Percentiles rank a stretch among this genome's conserved stretches.
Evolutionary conservation across 2,329 filamentous ascomycete genomes (phyloP).

Genomic region (Beauveria scarabaeidicola): DNA sequence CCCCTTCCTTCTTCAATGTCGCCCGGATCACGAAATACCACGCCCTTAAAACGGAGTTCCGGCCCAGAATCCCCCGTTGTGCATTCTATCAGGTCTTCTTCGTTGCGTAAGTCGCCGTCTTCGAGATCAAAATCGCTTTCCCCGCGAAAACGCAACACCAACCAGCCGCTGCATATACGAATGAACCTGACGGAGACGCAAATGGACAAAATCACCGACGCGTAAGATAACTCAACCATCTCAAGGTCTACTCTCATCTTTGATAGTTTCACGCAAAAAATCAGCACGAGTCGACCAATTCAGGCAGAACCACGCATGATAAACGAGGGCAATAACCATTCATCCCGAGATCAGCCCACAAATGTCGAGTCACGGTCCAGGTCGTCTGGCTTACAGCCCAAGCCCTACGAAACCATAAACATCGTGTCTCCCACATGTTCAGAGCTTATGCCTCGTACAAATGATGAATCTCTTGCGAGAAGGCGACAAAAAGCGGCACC

Average conservation of each 20-base stretch:
- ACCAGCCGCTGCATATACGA: conserved; percentile 36
- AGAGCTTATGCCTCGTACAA: conserved; percentile 22
- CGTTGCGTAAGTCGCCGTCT: neutral
- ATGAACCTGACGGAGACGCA: conserved; percentile 41
- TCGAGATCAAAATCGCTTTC: conserved; percentile 28
- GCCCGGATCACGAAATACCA: neutral
- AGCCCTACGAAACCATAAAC: conserved; percentile 7
- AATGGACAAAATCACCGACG: conserved; percentile 38
- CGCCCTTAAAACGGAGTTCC: neutral
- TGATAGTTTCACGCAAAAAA: conserved; percentile 15
- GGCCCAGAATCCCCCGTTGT: neutral
- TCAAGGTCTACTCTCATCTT: conserved; percentile 11
- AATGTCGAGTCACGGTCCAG: neutral
- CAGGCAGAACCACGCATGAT: conserved; percentile 2
- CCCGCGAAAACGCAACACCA: conserved; percentile 23
- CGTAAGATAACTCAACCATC: conserved; percentile 24
- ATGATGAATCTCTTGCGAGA: conserved; percentile 20
- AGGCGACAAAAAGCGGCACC: conserved; percentile 19
- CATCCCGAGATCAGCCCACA: neutral
- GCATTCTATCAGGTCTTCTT: neutral
- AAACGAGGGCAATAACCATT: conserved; percentile 11
- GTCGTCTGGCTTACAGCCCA: neutral
- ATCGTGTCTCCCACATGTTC: conserved; percentile 22
- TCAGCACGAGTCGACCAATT: conserved; percentile 19
- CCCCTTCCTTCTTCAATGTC: neutral